These are phyloP conservation scores for Excoecaria cochinchinensis DNA, from an alignment of 345 rosid genomes.

Conservation along the genomic window DNA sequence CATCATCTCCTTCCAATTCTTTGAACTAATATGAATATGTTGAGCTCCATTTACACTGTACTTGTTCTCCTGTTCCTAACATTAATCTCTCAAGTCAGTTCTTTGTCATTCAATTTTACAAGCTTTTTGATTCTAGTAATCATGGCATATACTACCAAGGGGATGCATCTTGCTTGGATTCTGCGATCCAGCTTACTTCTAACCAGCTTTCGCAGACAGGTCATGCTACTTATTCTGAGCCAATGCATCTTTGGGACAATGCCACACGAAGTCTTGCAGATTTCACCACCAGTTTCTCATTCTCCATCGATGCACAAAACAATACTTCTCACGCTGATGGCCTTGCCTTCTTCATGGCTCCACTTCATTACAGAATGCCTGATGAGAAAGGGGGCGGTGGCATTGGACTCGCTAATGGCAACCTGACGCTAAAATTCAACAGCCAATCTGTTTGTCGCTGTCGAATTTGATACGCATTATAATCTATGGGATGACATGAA, in stretches of 20 bases:
- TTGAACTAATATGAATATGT: no score
- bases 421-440: neutral
- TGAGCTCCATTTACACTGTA: no score
- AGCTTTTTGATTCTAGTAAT: neutral
- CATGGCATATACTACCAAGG: neutral
- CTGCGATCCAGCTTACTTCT: neutral
- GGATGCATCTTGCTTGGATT: no score
- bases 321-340: neutral
- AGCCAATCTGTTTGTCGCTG: slow-evolving; percentile 9
- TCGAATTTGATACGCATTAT: slow-evolving; percentile 21
- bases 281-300: slow-evolving; percentile 31
- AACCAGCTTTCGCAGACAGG: neutral
- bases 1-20: no score
- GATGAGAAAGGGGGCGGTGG: neutral
- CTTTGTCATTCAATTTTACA: neutral
- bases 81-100: no score
- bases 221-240: neutral
- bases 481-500: neutral
- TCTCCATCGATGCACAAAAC: neutral
- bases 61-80: no score
- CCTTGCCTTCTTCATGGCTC: slow-evolving; percentile 18
- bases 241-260: slow-evolving; percentile 4
- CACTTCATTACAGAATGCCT: neutral
- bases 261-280: slow-evolving; percentile 8
- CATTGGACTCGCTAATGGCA: slow-evolving; percentile 15